These are phyloP conservation scores for Scheffersomyces amazonensis DNA, from an alignment of 805 yeast genomes.

Conservation along the genomic window DNA sequence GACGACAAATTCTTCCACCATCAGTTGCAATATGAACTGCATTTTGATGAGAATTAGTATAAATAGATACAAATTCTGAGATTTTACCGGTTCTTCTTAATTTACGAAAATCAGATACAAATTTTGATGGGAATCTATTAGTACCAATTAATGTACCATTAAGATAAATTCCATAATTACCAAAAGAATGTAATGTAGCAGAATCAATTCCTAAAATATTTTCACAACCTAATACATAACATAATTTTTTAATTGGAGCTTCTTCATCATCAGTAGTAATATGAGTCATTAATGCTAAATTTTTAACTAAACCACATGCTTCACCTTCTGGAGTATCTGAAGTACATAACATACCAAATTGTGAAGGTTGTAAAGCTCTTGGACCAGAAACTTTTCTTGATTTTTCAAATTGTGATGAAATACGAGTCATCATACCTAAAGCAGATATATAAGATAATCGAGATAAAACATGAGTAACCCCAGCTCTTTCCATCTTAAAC, in stretches of 20 bases:
- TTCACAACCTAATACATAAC: slow-evolving; percentile 86
- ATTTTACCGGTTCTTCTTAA: slow-evolving; percentile 82
- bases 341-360: slow-evolving; percentile 98
- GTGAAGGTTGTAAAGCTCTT: slow-evolving; percentile 97
- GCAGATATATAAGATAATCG: slow-evolving; percentile 92
- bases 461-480: slow-evolving; percentile 94
- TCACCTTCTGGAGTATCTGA: slow-evolving; percentile 99
- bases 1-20: slow-evolving; percentile 98
- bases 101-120: slow-evolving; percentile 73
- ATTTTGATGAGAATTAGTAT: slow-evolving; percentile 81
- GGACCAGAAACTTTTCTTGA: slow-evolving; percentile 98
- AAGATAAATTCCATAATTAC: slow-evolving; percentile 81
- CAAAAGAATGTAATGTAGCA: slow-evolving; percentile 69
- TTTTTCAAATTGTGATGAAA: slow-evolving; percentile 97
- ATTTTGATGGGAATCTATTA: slow-evolving; percentile 80
- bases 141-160: slow-evolving; percentile 95
- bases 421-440: slow-evolving; percentile 98
- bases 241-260: slow-evolving; percentile 73
- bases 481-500: slow-evolving; percentile 99
- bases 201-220: slow-evolving; percentile 79
- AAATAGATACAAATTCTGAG: slow-evolving; percentile 88
- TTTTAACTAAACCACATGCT: slow-evolving; percentile 98
- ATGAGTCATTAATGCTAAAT: slow-evolving; percentile 96
- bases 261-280: slow-evolving; percentile 98
- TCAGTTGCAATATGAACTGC: slow-evolving; percentile 98